Base-by-base conservation (phyloP, 805 yeast genomes). In the Starmera quercuum region DNA sequence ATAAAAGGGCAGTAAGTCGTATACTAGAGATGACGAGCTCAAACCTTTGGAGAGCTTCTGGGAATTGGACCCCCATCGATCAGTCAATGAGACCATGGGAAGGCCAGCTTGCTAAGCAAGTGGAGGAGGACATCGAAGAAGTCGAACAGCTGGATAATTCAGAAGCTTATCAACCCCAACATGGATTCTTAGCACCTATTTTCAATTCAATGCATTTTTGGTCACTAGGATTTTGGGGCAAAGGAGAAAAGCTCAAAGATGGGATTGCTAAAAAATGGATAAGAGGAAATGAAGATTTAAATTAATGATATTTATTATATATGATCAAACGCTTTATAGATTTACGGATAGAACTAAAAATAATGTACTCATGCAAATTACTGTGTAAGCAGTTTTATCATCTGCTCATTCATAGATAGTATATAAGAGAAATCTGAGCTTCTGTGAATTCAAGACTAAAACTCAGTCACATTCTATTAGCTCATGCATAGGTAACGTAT, bases 211-310 rank as follows among this genome's bases (percentile, higher is more conserved):
- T 61, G 31, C 83, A 78, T 49, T 73, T 79, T 45, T 79, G 86
- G 86, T 70, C 81, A n/a, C 51, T 78, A 61, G 83, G 81, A 1
- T 38, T 54, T 11, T 79, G 85, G 85, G 67, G 67, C 4, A 70
- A 69, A 37, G 72, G 74, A 1, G 58, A 53, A 18, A 52, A 65
- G 31, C 35, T 74, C 6, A 71, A 66, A 39, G 83, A 78, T 46
- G 67, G 61, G 18, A 66, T 74, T 31, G 75, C 82, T 2, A 63
- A 59, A 33, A 53, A 63, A 24, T 79, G 85, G 86, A 63, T 78
- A 14, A 56, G 63, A 29, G 73, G 73, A 4, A 39, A 29, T 16
- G 37, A 29, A 13, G 28, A 10, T 26, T 13, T 19, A 19, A 21
- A 8, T 11, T 8, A 11, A 8, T 21, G 23, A 21, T 21, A 21